phyloP scores from a whole-genome alignment of 257 asterid genomes.

The Primulina eburnea region DNA sequence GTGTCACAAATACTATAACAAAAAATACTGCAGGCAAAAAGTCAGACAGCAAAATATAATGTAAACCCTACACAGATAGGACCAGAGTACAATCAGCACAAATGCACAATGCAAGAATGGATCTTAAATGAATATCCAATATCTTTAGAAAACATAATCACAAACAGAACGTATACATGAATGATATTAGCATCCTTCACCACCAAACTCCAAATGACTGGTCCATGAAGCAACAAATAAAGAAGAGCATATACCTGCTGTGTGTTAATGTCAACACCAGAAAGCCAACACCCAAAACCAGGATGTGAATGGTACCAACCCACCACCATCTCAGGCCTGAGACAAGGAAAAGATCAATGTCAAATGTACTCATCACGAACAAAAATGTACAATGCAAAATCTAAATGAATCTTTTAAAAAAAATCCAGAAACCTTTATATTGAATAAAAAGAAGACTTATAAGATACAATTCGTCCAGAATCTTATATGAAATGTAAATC shows the following conservation, averaged over 20 bases:
- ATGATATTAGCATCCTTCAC: not conserved
- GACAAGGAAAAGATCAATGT: conserved; percentile 18
- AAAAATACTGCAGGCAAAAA: not conserved
- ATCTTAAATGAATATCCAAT: not conserved
- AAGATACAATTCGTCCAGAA: not conserved
- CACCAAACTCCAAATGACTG: not conserved
- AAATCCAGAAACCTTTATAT: not conserved
- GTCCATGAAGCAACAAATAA: not conserved
- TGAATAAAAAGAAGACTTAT: not conserved
- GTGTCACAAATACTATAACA: not conserved
- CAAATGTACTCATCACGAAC: conserved; percentile 17
- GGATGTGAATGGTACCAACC: conserved; percentile 99
- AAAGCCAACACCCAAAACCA: conserved; percentile 98
- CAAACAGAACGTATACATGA: not conserved
- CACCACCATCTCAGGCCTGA: conserved; percentile 99
- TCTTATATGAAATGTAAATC: not conserved
- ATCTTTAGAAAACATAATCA: conserved; percentile 2
- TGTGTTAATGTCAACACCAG: conserved; percentile 95
- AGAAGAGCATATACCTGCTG: conserved; percentile 63
- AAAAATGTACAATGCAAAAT: not conserved
- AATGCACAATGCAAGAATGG: not conserved
- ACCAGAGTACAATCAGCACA: not conserved
- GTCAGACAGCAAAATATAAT: not conserved
- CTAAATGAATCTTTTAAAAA: not conserved
- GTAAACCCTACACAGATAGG: not conserved